Percentiles rank a stretch among this genome's conserved stretches.
phyloP scores from a whole-genome alignment of 345 rosid species.

The Rhodamnia argentea region DNA sequence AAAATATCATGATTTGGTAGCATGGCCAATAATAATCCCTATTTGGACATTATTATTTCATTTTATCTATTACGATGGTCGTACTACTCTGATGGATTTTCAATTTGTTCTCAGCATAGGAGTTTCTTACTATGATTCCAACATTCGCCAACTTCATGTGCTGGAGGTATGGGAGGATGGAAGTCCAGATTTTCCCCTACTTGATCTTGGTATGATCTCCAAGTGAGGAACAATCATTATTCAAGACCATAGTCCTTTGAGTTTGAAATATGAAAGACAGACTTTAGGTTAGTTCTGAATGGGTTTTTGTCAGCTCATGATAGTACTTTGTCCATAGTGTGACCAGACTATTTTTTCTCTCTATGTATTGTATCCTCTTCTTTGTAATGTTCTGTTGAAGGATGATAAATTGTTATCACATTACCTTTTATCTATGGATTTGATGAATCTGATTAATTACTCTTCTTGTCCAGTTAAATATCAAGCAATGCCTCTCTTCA shows the following conservation, averaged over 20 bases:
- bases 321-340: background rate
- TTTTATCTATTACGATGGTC: background rate
- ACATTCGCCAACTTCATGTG: slow-evolving; percentile 77
- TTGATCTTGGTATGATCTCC: slow-evolving; percentile 56
- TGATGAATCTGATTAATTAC: background rate
- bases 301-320: background rate
- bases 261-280: background rate
- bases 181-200: slow-evolving; percentile 52
- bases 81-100: background rate
- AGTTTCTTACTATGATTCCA: slow-evolving; percentile 76
- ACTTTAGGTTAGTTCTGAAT: background rate
- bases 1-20: background rate
- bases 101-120: slow-evolving; percentile 46
- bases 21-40: background rate
- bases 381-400: background rate
- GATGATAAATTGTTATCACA: background rate
- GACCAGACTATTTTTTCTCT: background rate
- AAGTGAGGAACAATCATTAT: background rate
- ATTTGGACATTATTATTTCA: background rate
- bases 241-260: background rate
- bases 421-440: background rate
- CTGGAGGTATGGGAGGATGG: slow-evolving; percentile 95
- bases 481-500: slow-evolving; percentile 68
- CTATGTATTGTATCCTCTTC: background rate
- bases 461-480: slow-evolving; percentile 48